phyloP scores from a whole-genome alignment of 495 filamentous ascomycete species.

The Talaromyces stipitatus region DNA sequence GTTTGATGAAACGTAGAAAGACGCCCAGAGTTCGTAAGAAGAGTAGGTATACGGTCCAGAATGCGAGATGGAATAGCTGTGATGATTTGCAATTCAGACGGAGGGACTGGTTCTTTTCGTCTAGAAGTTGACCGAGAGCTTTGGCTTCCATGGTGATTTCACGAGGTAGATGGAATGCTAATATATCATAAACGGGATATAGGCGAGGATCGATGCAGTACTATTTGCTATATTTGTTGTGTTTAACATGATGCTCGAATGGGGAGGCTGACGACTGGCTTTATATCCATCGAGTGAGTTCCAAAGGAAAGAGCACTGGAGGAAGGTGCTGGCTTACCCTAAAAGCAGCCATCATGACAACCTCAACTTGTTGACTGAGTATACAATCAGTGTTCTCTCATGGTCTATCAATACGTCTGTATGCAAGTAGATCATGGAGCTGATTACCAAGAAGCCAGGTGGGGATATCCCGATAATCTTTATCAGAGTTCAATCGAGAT shows the following conservation, averaged over 20 bases:
- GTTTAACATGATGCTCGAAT: neutral
- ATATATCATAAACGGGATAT: neutral
- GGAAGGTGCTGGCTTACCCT: neutral
- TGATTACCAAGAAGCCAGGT: constrained; percentile 2
- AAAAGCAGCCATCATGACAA: too few relatives aligned
- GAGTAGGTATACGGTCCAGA: neutral
- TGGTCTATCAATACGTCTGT: neutral
- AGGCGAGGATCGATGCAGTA: neutral
- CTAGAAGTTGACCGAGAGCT: neutral
- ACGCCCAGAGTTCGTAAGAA: neutral
- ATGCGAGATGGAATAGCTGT: neutral
- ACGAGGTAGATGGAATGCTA: too few relatives aligned
- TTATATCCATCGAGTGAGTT: neutral
- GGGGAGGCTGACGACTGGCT: neutral
- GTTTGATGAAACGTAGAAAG: neutral
- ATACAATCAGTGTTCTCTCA: too few relatives aligned
- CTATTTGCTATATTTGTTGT: neutral
- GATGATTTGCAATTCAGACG: neutral
- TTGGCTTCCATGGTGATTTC: neutral
- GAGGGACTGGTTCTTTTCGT: neutral
- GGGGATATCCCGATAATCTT: neutral
- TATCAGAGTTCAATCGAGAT: neutral
- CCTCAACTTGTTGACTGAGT: too few relatives aligned
- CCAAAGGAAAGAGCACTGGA: neutral
- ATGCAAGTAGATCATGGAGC: neutral